Evolutionary conservation across 768 basidiomycete genomes (phyloP).

Genomic region (Naganishia antarctica): DNA sequence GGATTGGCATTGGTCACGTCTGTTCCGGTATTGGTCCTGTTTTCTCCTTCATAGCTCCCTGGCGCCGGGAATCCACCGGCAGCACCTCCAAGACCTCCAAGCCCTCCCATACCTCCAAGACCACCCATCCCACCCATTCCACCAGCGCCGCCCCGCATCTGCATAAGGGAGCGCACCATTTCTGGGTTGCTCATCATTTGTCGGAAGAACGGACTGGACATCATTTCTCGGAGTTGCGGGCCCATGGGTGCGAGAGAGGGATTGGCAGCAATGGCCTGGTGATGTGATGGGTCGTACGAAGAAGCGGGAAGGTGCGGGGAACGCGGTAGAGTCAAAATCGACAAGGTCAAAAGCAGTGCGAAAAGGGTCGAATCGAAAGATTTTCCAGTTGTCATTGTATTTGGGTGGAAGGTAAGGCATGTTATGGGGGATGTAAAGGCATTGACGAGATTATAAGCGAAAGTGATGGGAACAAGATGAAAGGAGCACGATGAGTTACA

Average conservation of each 20-base stretch:
- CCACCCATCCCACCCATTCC: conserved; percentile 29
- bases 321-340: no score
- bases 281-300: neutral
- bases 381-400: no score
- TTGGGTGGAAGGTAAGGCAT: no score
- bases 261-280: conserved; percentile 64
- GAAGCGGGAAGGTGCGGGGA: neutral
- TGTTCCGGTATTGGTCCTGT: neutral
- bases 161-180: conserved; percentile 23
- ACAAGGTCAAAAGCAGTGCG: no score
- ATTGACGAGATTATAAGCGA: no score
- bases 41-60: conserved; percentile 1
- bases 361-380: no score
- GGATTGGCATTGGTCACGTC: no score
- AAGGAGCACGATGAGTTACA: neutral
- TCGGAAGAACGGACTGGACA: conserved; percentile 66
- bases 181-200: conserved; percentile 54
- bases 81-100: conserved; percentile 28
- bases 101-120: conserved; percentile 18
- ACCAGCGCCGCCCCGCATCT: conserved; percentile 25
- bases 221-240: conserved; percentile 72
- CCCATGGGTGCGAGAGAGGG: conserved; percentile 71
- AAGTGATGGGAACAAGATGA: no score
- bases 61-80: conserved; percentile 21
- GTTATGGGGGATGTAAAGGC: no score